phyloP scores from a whole-genome alignment of 495 filamentous ascomycete species.

The Hypoxylon rickii region DNA sequence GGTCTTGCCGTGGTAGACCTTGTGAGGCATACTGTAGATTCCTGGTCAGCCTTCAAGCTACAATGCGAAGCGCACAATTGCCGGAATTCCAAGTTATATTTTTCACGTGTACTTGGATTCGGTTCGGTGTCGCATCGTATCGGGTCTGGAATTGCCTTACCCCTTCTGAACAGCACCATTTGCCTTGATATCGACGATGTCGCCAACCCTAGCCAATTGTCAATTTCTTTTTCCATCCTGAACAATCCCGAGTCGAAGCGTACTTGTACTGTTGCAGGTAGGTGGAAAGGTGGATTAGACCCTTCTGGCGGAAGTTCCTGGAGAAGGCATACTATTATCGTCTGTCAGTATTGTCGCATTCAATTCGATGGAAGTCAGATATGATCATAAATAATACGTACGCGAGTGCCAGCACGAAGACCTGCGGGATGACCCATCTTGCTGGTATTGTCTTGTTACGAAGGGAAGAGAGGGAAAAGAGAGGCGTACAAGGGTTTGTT shows the following conservation, averaged over 20 bases:
- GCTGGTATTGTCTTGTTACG: constrained; percentile 45
- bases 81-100: constrained; percentile 15
- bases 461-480: too few relatives aligned
- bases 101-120: neutral
- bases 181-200: constrained; percentile 94
- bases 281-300: constrained; percentile 84
- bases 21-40: constrained; percentile 86
- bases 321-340: constrained; percentile 83
- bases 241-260: constrained; percentile 20
- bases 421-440: constrained; percentile 95
- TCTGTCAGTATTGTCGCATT: constrained; percentile 40
- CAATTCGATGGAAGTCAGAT: neutral
- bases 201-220: constrained; percentile 74
- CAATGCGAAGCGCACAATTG: neutral
- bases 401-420: constrained; percentile 92
- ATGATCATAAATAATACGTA: constrained; percentile 45
- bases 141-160: constrained; percentile 56
- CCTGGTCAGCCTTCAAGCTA: constrained; percentile 13
- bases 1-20: constrained; percentile 99
- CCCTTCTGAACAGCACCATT: constrained; percentile 99
- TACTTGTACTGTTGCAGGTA: constrained; percentile 93
- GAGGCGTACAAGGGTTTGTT: constrained; percentile 43
- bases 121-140: constrained; percentile 11
- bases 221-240: constrained; percentile 25
- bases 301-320: constrained; percentile 89